Evolutionary conservation across 2,329 filamentous ascomycete genomes (phyloP), one percentile per base, ranked within the genome.

Genomic region (Fusarium hainanense): DNA sequence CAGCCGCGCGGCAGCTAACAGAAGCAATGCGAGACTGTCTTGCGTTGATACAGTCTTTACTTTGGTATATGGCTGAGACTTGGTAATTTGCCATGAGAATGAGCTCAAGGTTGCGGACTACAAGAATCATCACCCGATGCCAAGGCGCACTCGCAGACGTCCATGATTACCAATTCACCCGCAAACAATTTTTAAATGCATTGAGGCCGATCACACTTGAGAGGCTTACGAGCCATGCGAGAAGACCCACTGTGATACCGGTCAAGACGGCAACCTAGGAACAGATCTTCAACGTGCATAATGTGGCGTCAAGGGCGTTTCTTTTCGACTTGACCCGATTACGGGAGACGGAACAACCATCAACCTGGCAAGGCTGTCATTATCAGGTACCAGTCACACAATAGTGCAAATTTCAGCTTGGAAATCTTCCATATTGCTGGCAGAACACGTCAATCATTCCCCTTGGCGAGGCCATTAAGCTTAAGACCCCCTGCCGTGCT

Each of bases 401-500:
- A 14, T 32, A 59, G 32, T 58, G 44, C n/a, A n/a, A 5, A 32
- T 20, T 54, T 23, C 14, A 60, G 61, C 55, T 54, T 51, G 57
- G 37, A 40, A 43, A n/a, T 8, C 44, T 55, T 42, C 32, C 44
- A 58, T 28, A 40, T 47, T 28, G 37, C 25, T 60, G 43, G 42
- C 27, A 18, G 48, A 46, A 50, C 62, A 50, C 49, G 48, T 61
- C 54, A 43, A 43, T 41, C 16, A 43, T 50, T 50, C 25, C 40
- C 43, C 37, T 56, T 37, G 34, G 34, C 55, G 62, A 61, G 25
- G 28, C 30, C 27, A 61, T 61, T 59, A 66, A 66, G 42, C 47
- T 60, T 14, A 41, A 13, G 27, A 28, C 34, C 16, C 25, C 42
- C 41, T 58, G 42, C 40, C 16, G 48, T 66, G 21, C 54, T 42